These are phyloP conservation scores for Escovopsis sp. DNA, from an alignment of 2,329 filamentous ascomycete genomes.

Conservation along the genomic window DNA sequence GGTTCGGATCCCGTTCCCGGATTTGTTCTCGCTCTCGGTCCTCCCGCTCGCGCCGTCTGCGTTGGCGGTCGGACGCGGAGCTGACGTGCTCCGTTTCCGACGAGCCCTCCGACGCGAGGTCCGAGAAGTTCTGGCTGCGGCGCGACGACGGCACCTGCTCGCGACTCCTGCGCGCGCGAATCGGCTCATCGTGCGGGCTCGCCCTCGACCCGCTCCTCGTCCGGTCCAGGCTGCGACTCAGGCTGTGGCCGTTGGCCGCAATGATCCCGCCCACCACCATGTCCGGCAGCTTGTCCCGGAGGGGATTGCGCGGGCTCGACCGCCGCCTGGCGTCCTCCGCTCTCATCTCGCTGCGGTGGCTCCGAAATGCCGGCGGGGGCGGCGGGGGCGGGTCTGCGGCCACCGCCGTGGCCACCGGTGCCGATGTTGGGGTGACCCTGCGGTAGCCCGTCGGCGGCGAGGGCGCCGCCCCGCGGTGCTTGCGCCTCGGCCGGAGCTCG, in stretches of 20 bases:
- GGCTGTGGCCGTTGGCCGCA: slow-evolving; percentile 19
- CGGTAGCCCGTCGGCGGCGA: too few relatives aligned
- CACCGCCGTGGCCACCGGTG: slow-evolving; percentile 16
- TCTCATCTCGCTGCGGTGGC: slow-evolving; percentile 20
- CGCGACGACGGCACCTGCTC: slow-evolving; percentile 27
- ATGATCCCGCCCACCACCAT: too few relatives aligned
- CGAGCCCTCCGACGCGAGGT: slow-evolving; percentile 22
- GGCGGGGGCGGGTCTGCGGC: slow-evolving; percentile 11
- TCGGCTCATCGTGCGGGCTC: slow-evolving; percentile 16
- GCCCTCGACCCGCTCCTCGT: slow-evolving; percentile 23
- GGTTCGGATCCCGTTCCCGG: slow-evolving; percentile 20
- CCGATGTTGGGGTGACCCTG: slow-evolving; percentile 18
- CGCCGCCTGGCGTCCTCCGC: slow-evolving; percentile 21
- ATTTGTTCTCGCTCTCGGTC: slow-evolving; percentile 17
- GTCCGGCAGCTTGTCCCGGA: slow-evolving; percentile 30
- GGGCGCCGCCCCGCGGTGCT: slow-evolving; percentile 7
- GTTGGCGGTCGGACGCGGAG: slow-evolving; percentile 16
- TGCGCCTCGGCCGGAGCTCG: slow-evolving; percentile 13
- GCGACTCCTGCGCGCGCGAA: slow-evolving; percentile 22
- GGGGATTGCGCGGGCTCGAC: slow-evolving; percentile 22
- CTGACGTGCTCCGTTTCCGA: slow-evolving; percentile 19
- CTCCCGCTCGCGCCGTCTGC: slow-evolving; percentile 11
- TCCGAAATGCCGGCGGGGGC: slow-evolving; percentile 16
- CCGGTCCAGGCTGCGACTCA: slow-evolving; percentile 18
- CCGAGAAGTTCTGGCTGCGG: slow-evolving; percentile 27